These are phyloP conservation scores for Cryptococcus hybrid DNA, from an alignment of 1,284 basidiomycete species.

Conservation along the genomic window DNA sequence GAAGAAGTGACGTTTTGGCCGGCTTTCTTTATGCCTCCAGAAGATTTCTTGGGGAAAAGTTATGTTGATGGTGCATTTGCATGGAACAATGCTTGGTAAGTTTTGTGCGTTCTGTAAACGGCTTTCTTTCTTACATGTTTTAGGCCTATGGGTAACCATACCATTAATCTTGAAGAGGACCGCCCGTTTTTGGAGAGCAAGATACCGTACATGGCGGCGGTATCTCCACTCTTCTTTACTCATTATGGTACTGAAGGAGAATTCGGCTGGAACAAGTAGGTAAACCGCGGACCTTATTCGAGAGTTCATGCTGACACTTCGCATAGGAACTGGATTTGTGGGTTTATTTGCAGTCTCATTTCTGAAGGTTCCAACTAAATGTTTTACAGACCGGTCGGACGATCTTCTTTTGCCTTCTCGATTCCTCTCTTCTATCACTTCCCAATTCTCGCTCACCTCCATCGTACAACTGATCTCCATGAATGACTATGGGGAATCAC, in stretches of 20 bases:
- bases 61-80: constrained; percentile 43
- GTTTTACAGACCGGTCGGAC: constrained; percentile 44
- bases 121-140: background rate
- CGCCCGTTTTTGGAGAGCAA: constrained; percentile 31
- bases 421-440: constrained; percentile 21
- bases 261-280: constrained; percentile 49
- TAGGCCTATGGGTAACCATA: constrained; percentile 36
- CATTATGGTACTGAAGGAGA: constrained; percentile 48
- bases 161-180: constrained; percentile 33
- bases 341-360: background rate
- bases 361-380: background rate
- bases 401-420: constrained; percentile 45
- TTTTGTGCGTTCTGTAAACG: background rate
- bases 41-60: constrained; percentile 27
- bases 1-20: constrained; percentile 46
- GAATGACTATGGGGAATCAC: constrained; percentile 51
- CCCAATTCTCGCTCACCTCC: constrained; percentile 4
- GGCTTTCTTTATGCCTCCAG: constrained; percentile 42
- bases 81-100: constrained; percentile 50
- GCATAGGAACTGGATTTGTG: background rate
- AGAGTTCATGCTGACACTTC: constrained; percentile 7
- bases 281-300: constrained; percentile 40
- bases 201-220: constrained; percentile 61
- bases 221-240: constrained; percentile 64
- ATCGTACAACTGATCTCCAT: constrained; percentile 47